phyloP scores from a whole-genome alignment of 2,329 filamentous ascomycete species.

The Ascochyta viciae-villosae region DNA sequence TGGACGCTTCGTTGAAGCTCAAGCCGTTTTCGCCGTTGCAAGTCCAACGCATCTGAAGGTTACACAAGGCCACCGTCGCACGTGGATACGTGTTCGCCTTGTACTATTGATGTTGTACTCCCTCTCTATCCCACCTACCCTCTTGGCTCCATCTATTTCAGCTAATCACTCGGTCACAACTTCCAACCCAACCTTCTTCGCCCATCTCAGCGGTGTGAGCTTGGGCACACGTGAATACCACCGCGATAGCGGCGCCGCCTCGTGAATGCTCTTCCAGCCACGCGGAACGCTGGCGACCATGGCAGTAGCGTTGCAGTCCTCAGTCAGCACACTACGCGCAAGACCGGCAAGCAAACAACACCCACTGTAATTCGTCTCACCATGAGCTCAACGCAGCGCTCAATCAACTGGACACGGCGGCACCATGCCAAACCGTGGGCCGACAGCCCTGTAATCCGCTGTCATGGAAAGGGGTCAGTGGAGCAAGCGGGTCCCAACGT shows the following conservation, averaged over 20 bases:
- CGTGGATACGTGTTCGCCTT: slow-evolving; percentile 3
- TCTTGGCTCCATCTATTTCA: slow-evolving; percentile 2
- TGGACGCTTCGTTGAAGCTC: not conserved
- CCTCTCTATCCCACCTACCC: slow-evolving; percentile 1
- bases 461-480: slow-evolving; percentile 10
- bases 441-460: slow-evolving; percentile 6
- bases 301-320: not conserved
- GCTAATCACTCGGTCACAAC: slow-evolving; percentile 6
- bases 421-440: slow-evolving; percentile 5
- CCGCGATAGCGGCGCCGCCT: not conserved
- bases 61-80: slow-evolving; percentile 6
- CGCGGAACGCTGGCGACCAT: not conserved
- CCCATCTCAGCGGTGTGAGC: slow-evolving; percentile 1
- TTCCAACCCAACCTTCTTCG: not conserved
- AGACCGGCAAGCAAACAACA: not conserved
- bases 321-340: not conserved
- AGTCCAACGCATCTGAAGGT: not conserved
- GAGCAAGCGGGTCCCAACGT: slow-evolving; percentile 3
- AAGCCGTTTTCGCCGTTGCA: not conserved
- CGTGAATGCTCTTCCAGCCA: not conserved
- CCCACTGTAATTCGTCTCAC: not conserved
- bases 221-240: slow-evolving; percentile 5
- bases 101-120: slow-evolving; percentile 14
- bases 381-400: not conserved
- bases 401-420: slow-evolving; percentile 15